Conservation (phyloP, 2,329 filamentous ascomycete genomes). For the Gaeumannomyces tritici region DNA sequence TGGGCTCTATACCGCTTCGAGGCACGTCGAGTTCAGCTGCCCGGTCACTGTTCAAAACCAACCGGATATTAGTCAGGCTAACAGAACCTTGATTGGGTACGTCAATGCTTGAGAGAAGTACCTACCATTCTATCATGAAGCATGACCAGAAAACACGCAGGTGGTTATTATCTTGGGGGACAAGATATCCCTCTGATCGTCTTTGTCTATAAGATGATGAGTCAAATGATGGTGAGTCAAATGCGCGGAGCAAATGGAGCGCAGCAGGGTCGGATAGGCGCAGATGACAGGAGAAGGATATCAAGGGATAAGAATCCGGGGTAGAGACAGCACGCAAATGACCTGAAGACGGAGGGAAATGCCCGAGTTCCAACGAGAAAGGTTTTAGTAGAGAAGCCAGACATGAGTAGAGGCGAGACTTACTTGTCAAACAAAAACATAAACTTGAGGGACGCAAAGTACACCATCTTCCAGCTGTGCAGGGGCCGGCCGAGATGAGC, state of each 20-base stretch:
- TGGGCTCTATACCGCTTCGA: conserved; percentile 25
- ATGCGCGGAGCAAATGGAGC: too few relatives aligned
- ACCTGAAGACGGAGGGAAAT: neutral
- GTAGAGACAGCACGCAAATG: neutral
- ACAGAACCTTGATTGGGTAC: neutral
- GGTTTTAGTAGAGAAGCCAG: too few relatives aligned
- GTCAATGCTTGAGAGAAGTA: neutral
- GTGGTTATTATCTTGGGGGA: conserved; percentile 30
- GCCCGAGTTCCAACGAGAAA: too few relatives aligned
- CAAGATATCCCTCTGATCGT: neutral
- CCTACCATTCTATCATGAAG: conserved; percentile 60
- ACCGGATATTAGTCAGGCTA: neutral
- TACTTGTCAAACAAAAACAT: conserved; percentile 21
- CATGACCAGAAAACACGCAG: conserved; percentile 62
- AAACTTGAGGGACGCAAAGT: conserved; percentile 21
- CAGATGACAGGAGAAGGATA: too few relatives aligned
- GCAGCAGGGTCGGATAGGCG: too few relatives aligned
- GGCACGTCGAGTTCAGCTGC: conserved; percentile 49
- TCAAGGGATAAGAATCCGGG: neutral
- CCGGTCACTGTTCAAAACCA: conserved; percentile 44
- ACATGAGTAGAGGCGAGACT: neutral
- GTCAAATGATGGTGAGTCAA: too few relatives aligned
- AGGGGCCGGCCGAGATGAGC: conserved; percentile 24
- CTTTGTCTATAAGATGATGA: neutral
- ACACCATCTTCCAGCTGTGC: conserved; percentile 23